Percentiles rank a stretch among this genome's conserved stretches.
Evolutionary conservation across 352 stramenopile species (phyloP).

Genomic region (Pythium angustatum): DNA sequence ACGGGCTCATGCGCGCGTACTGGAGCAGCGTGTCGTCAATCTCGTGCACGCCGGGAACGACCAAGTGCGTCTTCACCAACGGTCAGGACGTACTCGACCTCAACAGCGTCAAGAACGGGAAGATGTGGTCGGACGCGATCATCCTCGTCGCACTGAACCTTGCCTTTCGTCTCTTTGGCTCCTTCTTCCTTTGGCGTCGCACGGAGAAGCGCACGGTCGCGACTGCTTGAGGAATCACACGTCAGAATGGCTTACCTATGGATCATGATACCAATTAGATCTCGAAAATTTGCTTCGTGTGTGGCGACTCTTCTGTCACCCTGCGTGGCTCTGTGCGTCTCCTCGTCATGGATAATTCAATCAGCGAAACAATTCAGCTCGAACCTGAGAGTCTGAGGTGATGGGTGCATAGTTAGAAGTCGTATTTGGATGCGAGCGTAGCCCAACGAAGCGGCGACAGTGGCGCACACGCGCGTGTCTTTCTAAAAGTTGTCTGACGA

Average conservation of each 20-base stretch:
- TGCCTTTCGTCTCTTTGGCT: conserved; percentile 33
- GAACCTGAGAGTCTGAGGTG: no score
- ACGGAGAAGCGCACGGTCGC: neutral
- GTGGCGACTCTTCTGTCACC: no score
- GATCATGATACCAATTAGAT: no score
- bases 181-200: conserved; percentile 9
- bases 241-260: neutral
- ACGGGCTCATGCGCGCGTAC: conserved; percentile 46
- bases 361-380: no score
- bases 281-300: no score
- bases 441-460: neutral
- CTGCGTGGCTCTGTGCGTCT: no score
- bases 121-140: conserved; percentile 26
- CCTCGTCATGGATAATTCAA: no score
- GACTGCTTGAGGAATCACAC: neutral
- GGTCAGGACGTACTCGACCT: conserved; percentile 25
- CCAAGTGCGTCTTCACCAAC: conserved; percentile 25
- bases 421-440: neutral
- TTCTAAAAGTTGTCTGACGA: conserved; percentile 75
- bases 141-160: conserved; percentile 40
- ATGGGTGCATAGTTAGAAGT: neutral
- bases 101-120: conserved; percentile 24
- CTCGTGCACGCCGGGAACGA: conserved; percentile 28
- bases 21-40: conserved; percentile 35
- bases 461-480: no score